Evolutionary conservation across 176 grass and related monocot genomes (phyloP), one percentile per base, ranked within the genome.

Genomic region (Aegilops speltoides): DNA sequence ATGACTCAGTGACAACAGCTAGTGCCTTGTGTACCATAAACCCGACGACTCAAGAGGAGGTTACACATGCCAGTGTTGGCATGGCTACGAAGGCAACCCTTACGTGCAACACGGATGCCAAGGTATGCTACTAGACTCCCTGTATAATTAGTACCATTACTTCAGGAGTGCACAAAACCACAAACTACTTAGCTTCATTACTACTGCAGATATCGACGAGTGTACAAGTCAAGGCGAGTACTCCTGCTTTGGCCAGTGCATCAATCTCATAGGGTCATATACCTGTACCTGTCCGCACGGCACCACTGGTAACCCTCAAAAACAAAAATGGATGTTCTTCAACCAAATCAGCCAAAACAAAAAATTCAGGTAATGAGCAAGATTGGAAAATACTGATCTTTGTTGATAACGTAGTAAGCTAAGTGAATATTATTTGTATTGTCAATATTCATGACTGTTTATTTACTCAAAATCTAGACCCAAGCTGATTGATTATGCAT

Each of bases 61-160:
- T 3, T 85, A 93, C 68, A 80, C 14, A 14, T 90, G 88, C 85
- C 45, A 64, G 6, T 93, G 91, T 24, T 11, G 52, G 81, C 3
- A 4, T 13, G 79, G 79, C 64, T 93, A 80, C n/a, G 54, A 93
- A 4, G 91, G 91, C 15, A 90, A 90, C 82, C 84, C 91, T 73
- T 93, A 89, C 40, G 19, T 85, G 19, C 41, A 17, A 69, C n/a
- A 56, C 16, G 64, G 64, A 68, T 68, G 64, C 64, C 64, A 81
- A 33, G 79, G 79, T 82, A 69, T 48, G 79, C 23, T 14, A 29
- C 17, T 31, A 22, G 5, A 11, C 11, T 66, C 10, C 25, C 38
- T 67, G 38, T 48, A 64, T 48, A 64, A 80, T 80, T 13, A 43
- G 64, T 68, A 68, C 15, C 7, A 17, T 33, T 43, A 24, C 22